phyloP scores from a whole-genome alignment of 352 stramenopile species.

The Phytophthora palmivora region DNA sequence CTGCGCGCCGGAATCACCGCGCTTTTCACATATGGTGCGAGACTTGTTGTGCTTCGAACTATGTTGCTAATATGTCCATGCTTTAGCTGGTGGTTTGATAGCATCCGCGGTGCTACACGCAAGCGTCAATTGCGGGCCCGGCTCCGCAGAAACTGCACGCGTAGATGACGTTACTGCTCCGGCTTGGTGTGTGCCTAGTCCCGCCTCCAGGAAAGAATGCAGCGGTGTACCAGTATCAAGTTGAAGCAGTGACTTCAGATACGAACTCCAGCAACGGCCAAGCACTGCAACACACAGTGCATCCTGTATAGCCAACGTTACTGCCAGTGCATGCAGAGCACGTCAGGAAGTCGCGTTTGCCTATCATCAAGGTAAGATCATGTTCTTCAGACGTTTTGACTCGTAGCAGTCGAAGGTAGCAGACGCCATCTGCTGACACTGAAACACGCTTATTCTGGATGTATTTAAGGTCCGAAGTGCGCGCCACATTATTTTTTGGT shows the following conservation, averaged over 20 bases:
- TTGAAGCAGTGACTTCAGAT: too few species aligned
- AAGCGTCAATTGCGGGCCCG: too few species aligned
- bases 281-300: constrained; percentile 11
- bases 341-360: constrained; percentile 17
- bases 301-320: constrained; percentile 24
- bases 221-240: too few species aligned
- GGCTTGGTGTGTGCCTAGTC: too few species aligned
- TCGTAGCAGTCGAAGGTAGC: constrained; percentile 35
- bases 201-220: too few species aligned
- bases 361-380: constrained; percentile 31
- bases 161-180: too few species aligned
- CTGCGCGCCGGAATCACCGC: constrained; percentile 15
- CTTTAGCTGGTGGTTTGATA: too few species aligned
- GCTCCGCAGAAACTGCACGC: too few species aligned
- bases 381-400: constrained; percentile 43
- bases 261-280: background rate
- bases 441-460: constrained; percentile 32
- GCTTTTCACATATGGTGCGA: too few species aligned
- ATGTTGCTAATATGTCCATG: too few species aligned
- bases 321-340: constrained; percentile 28
- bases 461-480: constrained; percentile 24
- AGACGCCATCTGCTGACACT: constrained; percentile 16
- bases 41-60: too few species aligned
- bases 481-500: background rate
- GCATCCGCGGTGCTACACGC: too few species aligned